A percentile compares a stretch with the other conserved stretches of the same genome.
phyloP scores from a whole-genome alignment of 805 yeast species.

The Candida loeiensis region DNA sequence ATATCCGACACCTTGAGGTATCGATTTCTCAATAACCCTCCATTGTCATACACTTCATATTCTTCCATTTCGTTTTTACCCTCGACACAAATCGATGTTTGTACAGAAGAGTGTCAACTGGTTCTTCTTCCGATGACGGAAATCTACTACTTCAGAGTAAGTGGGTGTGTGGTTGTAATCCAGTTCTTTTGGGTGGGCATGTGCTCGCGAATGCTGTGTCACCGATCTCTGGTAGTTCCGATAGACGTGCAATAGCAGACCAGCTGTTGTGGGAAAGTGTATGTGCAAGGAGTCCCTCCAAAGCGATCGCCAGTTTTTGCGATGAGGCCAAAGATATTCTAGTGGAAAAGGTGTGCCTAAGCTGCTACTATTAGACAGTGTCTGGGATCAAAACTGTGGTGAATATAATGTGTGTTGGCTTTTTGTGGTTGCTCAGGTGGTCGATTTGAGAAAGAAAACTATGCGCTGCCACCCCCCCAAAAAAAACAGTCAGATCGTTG shows the following conservation, averaged over 20 bases:
- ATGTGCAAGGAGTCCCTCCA: neutral
- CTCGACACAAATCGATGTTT: too few species aligned
- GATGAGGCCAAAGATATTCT: neutral
- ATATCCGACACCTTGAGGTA: slow-evolving; percentile 70
- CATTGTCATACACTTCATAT: slow-evolving; percentile 37
- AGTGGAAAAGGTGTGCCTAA: neutral
- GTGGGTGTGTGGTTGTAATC: neutral
- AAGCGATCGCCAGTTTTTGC: neutral
- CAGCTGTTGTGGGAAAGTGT: neutral
- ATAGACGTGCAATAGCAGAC: neutral
- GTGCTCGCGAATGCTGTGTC: neutral
- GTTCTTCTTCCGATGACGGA: neutral
- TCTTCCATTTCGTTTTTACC: slow-evolving; percentile 29
- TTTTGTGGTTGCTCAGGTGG: neutral
- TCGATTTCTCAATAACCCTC: slow-evolving; percentile 51
- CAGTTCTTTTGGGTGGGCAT: neutral
- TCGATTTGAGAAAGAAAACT: neutral
- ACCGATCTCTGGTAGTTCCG: neutral
- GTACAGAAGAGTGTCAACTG: too few species aligned
- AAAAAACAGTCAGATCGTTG: slow-evolving; percentile 4
- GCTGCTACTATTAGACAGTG: neutral
- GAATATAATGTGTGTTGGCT: neutral
- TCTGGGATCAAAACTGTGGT: neutral
- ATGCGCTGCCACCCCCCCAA: neutral
- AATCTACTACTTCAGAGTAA: neutral